Conservation (phyloP, 1,284 basidiomycete genomes). For the Papiliotrema fonsecae region DNA sequence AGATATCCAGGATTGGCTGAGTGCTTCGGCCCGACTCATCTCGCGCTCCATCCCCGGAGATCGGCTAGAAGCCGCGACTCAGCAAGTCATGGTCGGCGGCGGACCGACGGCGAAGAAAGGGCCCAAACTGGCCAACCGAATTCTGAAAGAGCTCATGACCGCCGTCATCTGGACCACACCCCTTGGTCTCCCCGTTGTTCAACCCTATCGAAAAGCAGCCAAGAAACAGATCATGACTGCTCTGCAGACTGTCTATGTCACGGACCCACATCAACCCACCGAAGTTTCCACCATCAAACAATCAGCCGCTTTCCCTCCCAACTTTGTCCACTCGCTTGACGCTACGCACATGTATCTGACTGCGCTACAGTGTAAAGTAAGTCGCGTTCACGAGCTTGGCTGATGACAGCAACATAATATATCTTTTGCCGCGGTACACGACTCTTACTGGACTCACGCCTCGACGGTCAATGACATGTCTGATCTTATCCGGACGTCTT, state of each 20-base stretch:
- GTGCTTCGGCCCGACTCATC: conserved; percentile 74
- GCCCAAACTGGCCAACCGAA: conserved; percentile 27
- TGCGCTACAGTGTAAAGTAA: conserved; percentile 78
- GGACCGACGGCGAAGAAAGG: background rate
- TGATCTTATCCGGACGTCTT: conserved; percentile 81
- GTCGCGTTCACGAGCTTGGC: conserved; percentile 26
- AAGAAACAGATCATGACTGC: conserved; percentile 75
- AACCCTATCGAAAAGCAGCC: conserved; percentile 85
- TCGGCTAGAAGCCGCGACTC: conserved; percentile 57
- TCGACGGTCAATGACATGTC: conserved; percentile 85
- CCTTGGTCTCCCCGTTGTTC: conserved; percentile 88
- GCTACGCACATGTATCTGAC: conserved; percentile 99
- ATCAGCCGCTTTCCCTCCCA: conserved; percentile 94
- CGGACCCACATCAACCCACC: conserved; percentile 73
- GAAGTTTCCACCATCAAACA: conserved; percentile 85
- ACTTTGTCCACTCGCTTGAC: conserved; percentile 96
- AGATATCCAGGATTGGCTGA: conserved; percentile 88
- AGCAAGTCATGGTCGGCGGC: background rate
- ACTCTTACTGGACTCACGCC: conserved; percentile 99
- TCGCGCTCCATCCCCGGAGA: conserved; percentile 78
- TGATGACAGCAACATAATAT: conserved; percentile 58
- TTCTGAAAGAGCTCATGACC: conserved; percentile 89
- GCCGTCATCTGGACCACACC: conserved; percentile 95
- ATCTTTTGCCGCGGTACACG: conserved; percentile 93
- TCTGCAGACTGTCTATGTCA: conserved; percentile 88